Evolutionary conservation across 306 rosid genomes (phyloP).

Genomic region (Purshia tridentata): DNA sequence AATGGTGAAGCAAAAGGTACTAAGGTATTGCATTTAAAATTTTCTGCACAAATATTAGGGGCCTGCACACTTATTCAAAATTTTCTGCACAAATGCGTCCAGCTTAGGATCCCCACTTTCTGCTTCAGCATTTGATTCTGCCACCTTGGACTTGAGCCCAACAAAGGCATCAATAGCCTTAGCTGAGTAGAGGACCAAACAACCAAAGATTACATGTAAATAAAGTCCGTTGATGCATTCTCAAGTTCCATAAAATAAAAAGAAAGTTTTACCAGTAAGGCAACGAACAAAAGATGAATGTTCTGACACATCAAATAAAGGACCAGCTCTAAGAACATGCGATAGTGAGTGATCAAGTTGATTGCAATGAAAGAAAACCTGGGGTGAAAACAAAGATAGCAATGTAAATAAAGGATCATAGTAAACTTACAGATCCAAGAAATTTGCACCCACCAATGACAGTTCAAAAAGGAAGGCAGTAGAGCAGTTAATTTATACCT

Average conservation of each 20-base stretch:
- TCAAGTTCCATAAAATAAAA: neutral
- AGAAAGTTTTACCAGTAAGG: slow-evolving; percentile 67
- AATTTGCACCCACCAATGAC: neutral
- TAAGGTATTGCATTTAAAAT: slow-evolving; percentile 7
- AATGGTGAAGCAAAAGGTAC: slow-evolving; percentile 12
- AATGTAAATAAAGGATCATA: neutral
- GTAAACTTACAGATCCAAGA: neutral
- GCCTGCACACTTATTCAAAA: slow-evolving; percentile 82
- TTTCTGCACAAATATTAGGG: slow-evolving; percentile 2
- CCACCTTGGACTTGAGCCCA: slow-evolving; percentile 73
- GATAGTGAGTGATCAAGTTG: slow-evolving; percentile 90
- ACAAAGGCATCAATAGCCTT: slow-evolving; percentile 97
- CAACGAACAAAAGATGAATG: slow-evolving; percentile 92
- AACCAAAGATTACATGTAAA: slow-evolving; percentile 11
- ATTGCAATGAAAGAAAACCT: slow-evolving; percentile 94
- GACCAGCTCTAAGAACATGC: slow-evolving; percentile 94
- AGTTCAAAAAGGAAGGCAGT: slow-evolving; percentile 11
- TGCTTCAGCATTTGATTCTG: slow-evolving; percentile 63
- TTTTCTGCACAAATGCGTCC: slow-evolving; percentile 94
- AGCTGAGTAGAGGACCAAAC: slow-evolving; percentile 56
- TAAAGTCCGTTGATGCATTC: neutral
- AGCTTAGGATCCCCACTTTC: slow-evolving; percentile 70
- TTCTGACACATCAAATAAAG: slow-evolving; percentile 85
- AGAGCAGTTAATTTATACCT: slow-evolving; percentile 48
- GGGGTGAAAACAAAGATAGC: slow-evolving; percentile 9